Evolutionary conservation across 495 filamentous ascomycete species (phyloP), one percentile per base, ranked within the genome.

Genomic region (Chaetomium tenue): DNA sequence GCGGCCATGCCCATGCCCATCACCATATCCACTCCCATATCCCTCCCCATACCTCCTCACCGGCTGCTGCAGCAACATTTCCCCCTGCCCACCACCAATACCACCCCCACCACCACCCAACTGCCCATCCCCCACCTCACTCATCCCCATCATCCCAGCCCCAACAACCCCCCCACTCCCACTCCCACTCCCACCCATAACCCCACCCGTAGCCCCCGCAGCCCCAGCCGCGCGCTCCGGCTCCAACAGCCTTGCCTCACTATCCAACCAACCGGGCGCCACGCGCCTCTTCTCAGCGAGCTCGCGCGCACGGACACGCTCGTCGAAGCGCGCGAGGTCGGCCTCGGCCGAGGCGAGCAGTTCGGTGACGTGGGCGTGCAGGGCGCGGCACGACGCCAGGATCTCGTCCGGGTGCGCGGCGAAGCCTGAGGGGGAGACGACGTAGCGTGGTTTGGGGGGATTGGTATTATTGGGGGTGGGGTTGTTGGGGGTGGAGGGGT

Each of bases 261-360:
- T 89, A 74, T 98, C 94, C 70, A 98, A 76, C 90, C 93, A 98
- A 1, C 94, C 94, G 18, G 94, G 94, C 47, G 94, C 94, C 40
- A 96, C 82, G 22, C 92, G 82, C 59, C 94, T 76, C 82, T 96
- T 97, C 84, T 98, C 94, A 40, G 91, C 91, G 61, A 98, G 78
- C 63, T 98, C 94, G 55, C 89, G 82, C 56, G 90, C 86, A 51
- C 77, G 75, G 63, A 93, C 88, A 4, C 81, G 78, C 66, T 86
- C 84, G 68, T 93, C 88, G 81, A 94, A 89, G 11, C 82, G 83
- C 55, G 76, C 77, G 55, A 97, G 77, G n/a, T 83, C 81, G 48
- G 80, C 77, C 50, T 88, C 83, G 0, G 91, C 88, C 40, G 89
- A 84, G 0, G 76, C 76, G 60, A 86, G 82, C 30, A 87, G 77